These are phyloP conservation scores for Monosporozyma siamensis DNA, from an alignment of 805 yeast species.

Conservation along the genomic window DNA sequence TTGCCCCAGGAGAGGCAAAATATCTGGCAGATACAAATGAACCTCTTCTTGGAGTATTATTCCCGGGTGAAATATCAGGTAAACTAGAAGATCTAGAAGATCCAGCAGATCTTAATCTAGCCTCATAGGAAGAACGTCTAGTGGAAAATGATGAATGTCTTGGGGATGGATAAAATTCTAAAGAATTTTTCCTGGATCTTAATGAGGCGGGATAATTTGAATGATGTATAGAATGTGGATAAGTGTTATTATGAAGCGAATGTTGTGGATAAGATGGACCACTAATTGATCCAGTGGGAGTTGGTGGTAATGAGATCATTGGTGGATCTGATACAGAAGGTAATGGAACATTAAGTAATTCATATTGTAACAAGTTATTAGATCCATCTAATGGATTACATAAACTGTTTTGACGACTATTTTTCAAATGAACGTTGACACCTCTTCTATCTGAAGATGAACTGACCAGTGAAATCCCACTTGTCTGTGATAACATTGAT, in stretches of 20 bases:
- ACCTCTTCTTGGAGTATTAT: neutral
- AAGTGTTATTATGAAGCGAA: neutral
- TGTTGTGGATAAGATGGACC: slow-evolving; percentile 1
- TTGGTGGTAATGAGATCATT: slow-evolving; percentile 37
- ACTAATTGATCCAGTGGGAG: slow-evolving; percentile 10
- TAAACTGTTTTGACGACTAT: neutral
- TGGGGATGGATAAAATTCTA: neutral
- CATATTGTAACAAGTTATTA: slow-evolving; percentile 5
- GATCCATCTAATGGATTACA: neutral
- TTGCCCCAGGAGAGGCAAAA: no score
- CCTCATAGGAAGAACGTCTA: neutral
- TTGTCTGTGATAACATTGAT: slow-evolving; percentile 2
- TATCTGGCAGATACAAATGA: neutral
- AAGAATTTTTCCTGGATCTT: slow-evolving; percentile 2
- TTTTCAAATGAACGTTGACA: slow-evolving; percentile 2
- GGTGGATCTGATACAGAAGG: slow-evolving; percentile 57
- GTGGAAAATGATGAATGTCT: slow-evolving; percentile 1
- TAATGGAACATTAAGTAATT: slow-evolving; percentile 26
- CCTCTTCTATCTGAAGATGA: slow-evolving; percentile 28
- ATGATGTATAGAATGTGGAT: neutral
- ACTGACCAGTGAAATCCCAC: slow-evolving; percentile 25
- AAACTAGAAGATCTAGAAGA: slow-evolving; percentile 1
- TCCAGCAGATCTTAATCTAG: neutral
- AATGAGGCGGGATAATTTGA: neutral
- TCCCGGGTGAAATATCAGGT: neutral